Base-by-base conservation (phyloP, 768 basidiomycete genomes). In the Lactarius quietus region DNA sequence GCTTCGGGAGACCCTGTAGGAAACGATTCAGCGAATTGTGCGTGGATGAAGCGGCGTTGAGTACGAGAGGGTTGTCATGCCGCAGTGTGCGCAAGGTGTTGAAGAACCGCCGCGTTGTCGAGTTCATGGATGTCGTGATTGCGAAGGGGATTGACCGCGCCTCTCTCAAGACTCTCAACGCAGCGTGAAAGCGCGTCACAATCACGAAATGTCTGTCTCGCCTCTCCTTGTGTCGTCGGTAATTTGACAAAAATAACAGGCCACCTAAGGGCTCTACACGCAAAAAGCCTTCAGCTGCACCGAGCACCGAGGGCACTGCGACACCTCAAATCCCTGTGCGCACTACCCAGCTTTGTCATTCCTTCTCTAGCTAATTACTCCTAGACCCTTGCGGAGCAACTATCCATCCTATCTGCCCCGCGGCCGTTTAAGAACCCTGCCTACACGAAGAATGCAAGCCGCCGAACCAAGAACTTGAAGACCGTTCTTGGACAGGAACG, bases 381-480 rank as follows among this genome's bases (percentile, higher is more conserved):
- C 56, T 70, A 92, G 90, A 85, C 85, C 43, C 77, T 92, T 54
- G 86, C 86, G 12, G 90, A 90, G 69, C 85, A 89, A 61, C 76
- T 92, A 20, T 93, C 91, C 0, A 89, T 88, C 70, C 77, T 89
- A 3, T 83, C 90, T 63, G 75, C 75, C 31, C 86, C 88, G 0
- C 82, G 88, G 0, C 88, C 90, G 0, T 93, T 93, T 79, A 94
- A 94, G 76, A 91, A 87, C 69, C 81, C 84, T 0, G 74, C 80
- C 31, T 90, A 91, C 70, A 79, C 79, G 8, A 91, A 88, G 76
- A 90, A 91, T 70, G 71, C 81, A 8, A 89, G 85, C 65, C 81
- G 90, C 9, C 81, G 91, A 26, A 84, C 89, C 26, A 92, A 90
- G 79, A 91, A 92, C 69, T 73, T 92, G 71, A 94, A 93, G 76